Evolutionary conservation across 495 filamentous ascomycete species (phyloP), one percentile per base, ranked within the genome.

Genomic region (Penicillium cataractarum): DNA sequence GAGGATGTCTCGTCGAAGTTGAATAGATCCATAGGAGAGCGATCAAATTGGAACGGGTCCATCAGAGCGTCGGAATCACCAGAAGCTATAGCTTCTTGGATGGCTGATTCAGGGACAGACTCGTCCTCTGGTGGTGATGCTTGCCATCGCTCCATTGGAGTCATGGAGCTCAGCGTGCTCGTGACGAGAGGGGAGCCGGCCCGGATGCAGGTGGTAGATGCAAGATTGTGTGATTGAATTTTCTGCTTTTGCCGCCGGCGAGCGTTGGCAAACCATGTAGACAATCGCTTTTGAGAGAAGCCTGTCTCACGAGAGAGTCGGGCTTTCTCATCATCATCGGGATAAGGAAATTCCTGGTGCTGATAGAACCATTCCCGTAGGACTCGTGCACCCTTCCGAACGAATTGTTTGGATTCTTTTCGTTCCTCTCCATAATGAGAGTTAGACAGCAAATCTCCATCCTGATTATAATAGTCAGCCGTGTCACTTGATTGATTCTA

Each of bases 71-170:
- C 57, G 81, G 81, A 8, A 2, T 85, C 85, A 69, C 89, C 82
- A 35, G 90, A 82, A n/a, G 65, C 62, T 19, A 77, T 74, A n/a
- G 76, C 75, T 21, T 77, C 66, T 63, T 71, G 70, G 24, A 77
- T 80, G 0, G 61, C 67, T 0, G 74, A 67, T 60, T 77, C 67
- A 3, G 73, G 52, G 0, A 76, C 69, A 2, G 70, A 66, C 27
- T 80, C 91, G 70, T 93, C 82, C 74, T 94, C 91, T 12, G 91
- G 91, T 4, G 91, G 91, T 33, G 90, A 92, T 65, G 85, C 79
- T 72, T 89, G 83, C 91, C 91, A 95, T 74, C 91, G 78, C 70
- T 95, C 90, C 59, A 95, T 76, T 1, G 91, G 91, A 56, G 76
- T 78, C 69, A 80, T 87, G 82, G 83, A 90, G 78, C 68, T 78